phyloP scores from a whole-genome alignment of 441 rosid species.

The Euphorbia schlechtendalii region DNA sequence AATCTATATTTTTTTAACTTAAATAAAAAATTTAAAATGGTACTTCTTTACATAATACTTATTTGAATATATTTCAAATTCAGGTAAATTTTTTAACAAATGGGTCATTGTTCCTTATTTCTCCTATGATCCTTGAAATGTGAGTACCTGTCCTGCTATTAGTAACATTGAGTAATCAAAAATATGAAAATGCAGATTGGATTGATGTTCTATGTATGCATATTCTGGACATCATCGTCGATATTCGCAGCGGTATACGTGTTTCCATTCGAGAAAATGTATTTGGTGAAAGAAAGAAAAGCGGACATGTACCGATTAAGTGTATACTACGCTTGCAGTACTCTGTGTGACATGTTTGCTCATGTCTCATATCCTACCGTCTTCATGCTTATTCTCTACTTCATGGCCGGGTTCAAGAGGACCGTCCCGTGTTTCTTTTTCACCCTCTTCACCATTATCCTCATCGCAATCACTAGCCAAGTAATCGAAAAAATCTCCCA shows the following conservation, averaged over 20 bases:
- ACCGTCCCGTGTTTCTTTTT: conserved; percentile 77
- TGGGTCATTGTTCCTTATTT: no score
- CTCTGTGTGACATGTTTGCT: conserved; percentile 93
- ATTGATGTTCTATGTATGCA: conserved; percentile 90
- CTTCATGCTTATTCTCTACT: conserved; percentile 78
- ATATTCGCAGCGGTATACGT: conserved; percentile 91
- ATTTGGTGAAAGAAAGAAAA: conserved; percentile 87
- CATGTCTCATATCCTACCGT: conserved; percentile 81
- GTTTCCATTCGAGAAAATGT: conserved; percentile 85
- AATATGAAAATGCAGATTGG: conserved; percentile 90
- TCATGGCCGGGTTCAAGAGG: conserved; percentile 93
- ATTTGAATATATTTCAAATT: no score
- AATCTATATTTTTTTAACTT: no score
- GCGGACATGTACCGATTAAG: conserved; percentile 97
- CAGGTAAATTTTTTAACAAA: no score
- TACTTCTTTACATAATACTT: no score
- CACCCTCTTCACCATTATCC: conserved; percentile 54
- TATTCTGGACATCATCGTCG: conserved; percentile 95
- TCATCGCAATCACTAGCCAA: conserved; percentile 83
- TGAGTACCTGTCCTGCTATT: no score
- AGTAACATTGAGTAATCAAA: no score
- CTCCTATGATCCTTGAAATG: no score
- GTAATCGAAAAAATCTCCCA: no score
- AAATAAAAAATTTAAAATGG: no score
- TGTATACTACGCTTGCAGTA: conserved; percentile 79